Base-by-base conservation (phyloP, 495 filamentous ascomycete genomes). In the Penicillium pancosmium region DNA sequence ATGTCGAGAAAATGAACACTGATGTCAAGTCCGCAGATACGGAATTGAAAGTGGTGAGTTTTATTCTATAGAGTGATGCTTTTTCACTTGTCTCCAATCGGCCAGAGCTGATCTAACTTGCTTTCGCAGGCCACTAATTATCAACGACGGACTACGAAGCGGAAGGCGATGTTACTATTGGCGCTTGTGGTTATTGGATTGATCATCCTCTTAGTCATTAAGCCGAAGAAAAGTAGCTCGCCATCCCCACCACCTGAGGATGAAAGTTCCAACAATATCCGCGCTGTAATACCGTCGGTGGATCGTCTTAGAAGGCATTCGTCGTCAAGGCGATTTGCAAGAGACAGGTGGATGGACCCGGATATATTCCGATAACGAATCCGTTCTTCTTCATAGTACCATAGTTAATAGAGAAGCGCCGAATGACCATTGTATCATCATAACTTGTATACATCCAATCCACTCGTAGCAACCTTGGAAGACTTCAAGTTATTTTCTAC, bases 1-100 rank as follows among this genome's bases (percentile, higher is more conserved):
- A 98, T 70, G 89, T 98, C 36, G 94, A 98, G 76, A 81, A 84
- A 56, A 97, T 97, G 92, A 86, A 83, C 12, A 85, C 83, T 23
- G 89, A 97, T 66, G 91, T 98, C 33, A 96, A 96, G 70, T 86
- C 81, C 18, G 94, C 94, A 9, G 92, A 94, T 58, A 93, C 93
- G 72, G 94, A 98, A 74, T 81, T 98, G 54, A 90, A 83, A 60
- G 86, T 93, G 56, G 91, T 91, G 73, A 62, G 82, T 76, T 55
- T 25, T 7, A 11, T 23, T 10, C 18, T 31, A n/a, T 21, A 13
- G 3, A 44, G 23, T 23, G 23, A n/a, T 16, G n/a, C 15, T 10
- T 23, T 31, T 35, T 43, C 23, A 40, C 13, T n/a, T 12, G 36
- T 44, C 5, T 44, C 10, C 41, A n/a, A 15, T 16, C 16, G 41